phyloP scores from a whole-genome alignment of 2,329 filamentous ascomycete species.

The Claviceps paspali region DNA sequence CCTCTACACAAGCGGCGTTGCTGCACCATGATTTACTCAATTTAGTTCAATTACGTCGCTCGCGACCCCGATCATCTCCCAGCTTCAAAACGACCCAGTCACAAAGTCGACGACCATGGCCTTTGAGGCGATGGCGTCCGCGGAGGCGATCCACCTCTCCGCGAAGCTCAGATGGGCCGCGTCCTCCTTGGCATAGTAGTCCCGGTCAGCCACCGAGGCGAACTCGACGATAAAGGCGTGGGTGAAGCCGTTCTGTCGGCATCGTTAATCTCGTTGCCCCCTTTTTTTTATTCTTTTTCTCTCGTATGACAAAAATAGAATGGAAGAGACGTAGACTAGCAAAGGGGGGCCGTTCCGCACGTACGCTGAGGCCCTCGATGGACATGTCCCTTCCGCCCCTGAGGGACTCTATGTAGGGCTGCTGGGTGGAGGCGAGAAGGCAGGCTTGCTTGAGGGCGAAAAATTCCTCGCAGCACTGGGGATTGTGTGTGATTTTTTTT shows the following conservation, averaged over 20 bases:
- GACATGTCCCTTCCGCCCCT: constrained; percentile 48
- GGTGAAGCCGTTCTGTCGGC: constrained; percentile 49
- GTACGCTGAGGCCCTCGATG: constrained; percentile 43
- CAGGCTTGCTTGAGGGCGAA: constrained; percentile 42
- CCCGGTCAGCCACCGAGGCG: constrained; percentile 43
- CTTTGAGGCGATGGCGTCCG: constrained; percentile 15
- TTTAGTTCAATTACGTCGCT: too few species aligned
- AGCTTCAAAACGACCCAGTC: constrained; percentile 19
- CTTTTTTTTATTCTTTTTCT: neutral
- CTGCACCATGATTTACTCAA: too few species aligned
- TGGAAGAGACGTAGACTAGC: neutral
- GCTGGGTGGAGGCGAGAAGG: constrained; percentile 41
- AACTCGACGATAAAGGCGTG: constrained; percentile 60
- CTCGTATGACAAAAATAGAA: neutral
- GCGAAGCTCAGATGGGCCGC: constrained; percentile 47
- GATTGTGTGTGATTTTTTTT: neutral
- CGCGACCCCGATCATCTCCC: too few species aligned
- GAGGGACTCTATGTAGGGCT: constrained; percentile 43
- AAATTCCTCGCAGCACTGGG: constrained; percentile 17
- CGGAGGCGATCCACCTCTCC: constrained; percentile 24
- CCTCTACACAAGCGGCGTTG: too few species aligned
- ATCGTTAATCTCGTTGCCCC: too few species aligned
- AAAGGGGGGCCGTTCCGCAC: neutral
- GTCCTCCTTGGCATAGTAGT: constrained; percentile 54
- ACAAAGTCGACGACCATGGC: constrained; percentile 46